Evolutionary conservation across 164 flowering plant species (phyloP).

Genomic region (Vitis rupestris): DNA sequence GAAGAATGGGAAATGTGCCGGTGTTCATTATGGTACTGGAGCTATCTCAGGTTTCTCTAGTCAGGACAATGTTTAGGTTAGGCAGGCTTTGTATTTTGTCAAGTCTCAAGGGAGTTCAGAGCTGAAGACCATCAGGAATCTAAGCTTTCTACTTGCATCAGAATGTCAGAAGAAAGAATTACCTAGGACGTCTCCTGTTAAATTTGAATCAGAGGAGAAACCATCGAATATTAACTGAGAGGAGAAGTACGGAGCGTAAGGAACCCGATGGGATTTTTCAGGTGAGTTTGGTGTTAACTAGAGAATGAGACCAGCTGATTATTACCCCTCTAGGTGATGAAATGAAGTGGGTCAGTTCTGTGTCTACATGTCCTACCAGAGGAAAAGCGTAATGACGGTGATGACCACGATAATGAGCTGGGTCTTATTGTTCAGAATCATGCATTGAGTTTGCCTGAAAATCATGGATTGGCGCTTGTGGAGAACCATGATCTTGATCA

Average conservation of each 20-base stretch:
- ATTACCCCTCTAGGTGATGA: too few species aligned
- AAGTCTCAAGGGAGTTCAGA: slow-evolving; percentile 51
- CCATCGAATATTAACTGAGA: slow-evolving; percentile 59
- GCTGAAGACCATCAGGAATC: slow-evolving; percentile 38
- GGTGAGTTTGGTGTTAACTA: too few species aligned
- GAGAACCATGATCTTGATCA: slow-evolving; percentile 10
- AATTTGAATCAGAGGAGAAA: slow-evolving; percentile 87
- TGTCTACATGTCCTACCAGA: too few species aligned
- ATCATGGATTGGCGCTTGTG: slow-evolving; percentile 11
- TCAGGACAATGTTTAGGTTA: slow-evolving; percentile 55
- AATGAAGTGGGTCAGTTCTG: too few species aligned
- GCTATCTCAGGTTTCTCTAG: slow-evolving; percentile 47
- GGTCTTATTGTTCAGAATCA: slow-evolving; percentile 14
- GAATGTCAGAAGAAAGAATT: slow-evolving; percentile 73
- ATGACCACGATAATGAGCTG: slow-evolving; percentile 12
- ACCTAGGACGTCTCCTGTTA: slow-evolving; percentile 89
- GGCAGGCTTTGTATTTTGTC: slow-evolving; percentile 58
- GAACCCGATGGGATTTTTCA: slow-evolving; percentile 25
- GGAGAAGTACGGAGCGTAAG: slow-evolving; percentile 68
- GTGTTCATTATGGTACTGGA: slow-evolving; percentile 44
- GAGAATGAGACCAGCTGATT: too few species aligned
- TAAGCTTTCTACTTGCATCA: slow-evolving; percentile 36
- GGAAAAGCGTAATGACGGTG: not conserved
- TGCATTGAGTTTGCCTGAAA: slow-evolving; percentile 9
- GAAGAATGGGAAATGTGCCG: slow-evolving; percentile 39